Percentiles rank a stretch among this genome's conserved stretches.
Conservation (phyloP, 306 rosid species). For the Sechiopsis laciniata region DNA sequence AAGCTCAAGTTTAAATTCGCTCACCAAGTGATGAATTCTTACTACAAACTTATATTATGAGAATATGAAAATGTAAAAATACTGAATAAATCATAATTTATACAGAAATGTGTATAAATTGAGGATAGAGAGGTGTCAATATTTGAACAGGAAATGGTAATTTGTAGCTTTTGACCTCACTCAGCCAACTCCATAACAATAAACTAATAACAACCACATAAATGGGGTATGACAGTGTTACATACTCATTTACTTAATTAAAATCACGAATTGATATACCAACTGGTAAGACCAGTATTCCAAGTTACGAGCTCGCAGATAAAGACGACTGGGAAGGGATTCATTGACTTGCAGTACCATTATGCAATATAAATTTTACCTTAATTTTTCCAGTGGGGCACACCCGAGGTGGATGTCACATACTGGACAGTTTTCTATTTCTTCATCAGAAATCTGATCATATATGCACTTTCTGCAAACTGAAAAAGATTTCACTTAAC, state of each 20-base stretch:
- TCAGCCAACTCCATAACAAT: neutral
- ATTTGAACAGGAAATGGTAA: neutral
- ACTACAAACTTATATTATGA: neutral
- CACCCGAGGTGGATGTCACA: conserved; percentile 60
- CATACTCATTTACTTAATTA: neutral
- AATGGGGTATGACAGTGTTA: neutral
- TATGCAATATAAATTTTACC: conserved; percentile 42
- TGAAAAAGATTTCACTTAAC: conserved; percentile 28
- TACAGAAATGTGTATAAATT: neutral
- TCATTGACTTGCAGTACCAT: neutral
- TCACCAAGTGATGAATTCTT: conserved; percentile 13
- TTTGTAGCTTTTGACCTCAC: neutral
- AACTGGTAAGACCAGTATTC: neutral
- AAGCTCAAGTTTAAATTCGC: conserved; percentile 19
- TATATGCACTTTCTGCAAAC: conserved; percentile 91
- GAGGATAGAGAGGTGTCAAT: neutral
- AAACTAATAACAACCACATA: no score
- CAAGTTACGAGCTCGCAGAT: neutral
- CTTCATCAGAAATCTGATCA: conserved; percentile 52
- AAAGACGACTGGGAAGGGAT: neutral
- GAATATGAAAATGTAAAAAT: neutral
- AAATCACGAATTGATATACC: neutral
- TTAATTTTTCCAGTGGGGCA: conserved; percentile 54
- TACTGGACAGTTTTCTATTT: conserved; percentile 56
- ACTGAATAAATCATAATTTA: neutral